Evolutionary conservation across 148 eudicot genomes (phyloP), one percentile per base, ranked within the genome.

Genomic region (Polygonum aviculare): DNA sequence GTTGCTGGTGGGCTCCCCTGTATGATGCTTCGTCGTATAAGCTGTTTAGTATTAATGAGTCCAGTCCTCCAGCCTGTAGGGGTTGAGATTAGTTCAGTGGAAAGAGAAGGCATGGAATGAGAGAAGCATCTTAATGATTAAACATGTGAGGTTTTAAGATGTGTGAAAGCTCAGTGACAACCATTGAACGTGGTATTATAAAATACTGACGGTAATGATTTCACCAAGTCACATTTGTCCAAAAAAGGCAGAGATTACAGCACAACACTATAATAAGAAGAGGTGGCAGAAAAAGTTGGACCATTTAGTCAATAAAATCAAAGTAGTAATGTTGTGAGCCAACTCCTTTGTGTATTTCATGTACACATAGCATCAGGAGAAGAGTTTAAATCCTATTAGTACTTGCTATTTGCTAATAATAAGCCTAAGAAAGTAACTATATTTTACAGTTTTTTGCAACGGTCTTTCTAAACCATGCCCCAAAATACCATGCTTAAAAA

Each of bases 31-130:
- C 96, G 41, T 95, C 98, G 7, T 95, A 95, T 81, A 95, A 83
- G 74, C 99, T 95, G 75, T 89, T 81, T 39, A 95, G 80, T 38
- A 90, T 91, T 55, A 93, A 94, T 0, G 94, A 88, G 79, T 95
- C 99, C 85, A 95, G 78, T 81, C 98, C 99, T 38, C 99, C 99
- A 74, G 89, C 99, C 99, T 95, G 67, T 48, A 48, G 35, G 22
- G 67, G 26, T 22, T 60, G 67, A 9, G 11, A 21, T 10, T 26
- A 26, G 67, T 60, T 9, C 9, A 60, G 67, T 26, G 21, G 4
- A 26, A 10, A 12, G 12, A 26, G 16, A 1, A 11, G 18, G 55
- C n/a, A 3, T 18, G 69, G 16, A 31, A 31, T 31, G 39, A 18
- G 39, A 14, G 36, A 33, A 63, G 69, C 31, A 63, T 63, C 39